phyloP scores from a whole-genome alignment of 1,139 yeast genomes.

The Yamadazyma friedrichii region DNA sequence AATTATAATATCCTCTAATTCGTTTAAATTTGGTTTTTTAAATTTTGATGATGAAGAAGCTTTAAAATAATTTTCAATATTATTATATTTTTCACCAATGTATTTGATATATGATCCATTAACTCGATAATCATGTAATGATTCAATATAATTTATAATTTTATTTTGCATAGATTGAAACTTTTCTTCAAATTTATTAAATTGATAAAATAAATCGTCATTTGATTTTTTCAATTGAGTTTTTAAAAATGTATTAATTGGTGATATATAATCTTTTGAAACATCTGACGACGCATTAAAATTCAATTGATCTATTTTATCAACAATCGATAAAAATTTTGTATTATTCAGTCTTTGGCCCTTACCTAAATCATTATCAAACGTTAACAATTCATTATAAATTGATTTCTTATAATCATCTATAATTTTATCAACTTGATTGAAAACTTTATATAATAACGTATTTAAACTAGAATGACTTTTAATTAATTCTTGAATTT shows the following conservation, averaged over 20 bases:
- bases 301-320: constrained; percentile 36
- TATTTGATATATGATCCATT: constrained; percentile 40
- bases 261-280: constrained; percentile 14
- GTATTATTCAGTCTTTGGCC: constrained; percentile 17
- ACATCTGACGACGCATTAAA: constrained; percentile 9
- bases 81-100: constrained; percentile 40
- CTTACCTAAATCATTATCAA: constrained; percentile 30
- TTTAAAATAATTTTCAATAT: constrained; percentile 37
- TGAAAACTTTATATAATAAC: constrained; percentile 50
- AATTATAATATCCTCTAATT: constrained; percentile 27
- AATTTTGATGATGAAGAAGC: constrained; percentile 18
- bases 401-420: constrained; percentile 61
- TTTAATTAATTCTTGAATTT: constrained; percentile 22
- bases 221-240: constrained; percentile 36
- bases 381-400: constrained; percentile 55
- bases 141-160: constrained; percentile 34
- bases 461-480: constrained; percentile 39
- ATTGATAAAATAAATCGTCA: constrained; percentile 37
- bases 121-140: constrained; percentile 31
- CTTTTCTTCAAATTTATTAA: constrained; percentile 32
- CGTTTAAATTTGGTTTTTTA: constrained; percentile 21
- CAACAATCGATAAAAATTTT: constrained; percentile 40
- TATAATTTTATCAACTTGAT: constrained; percentile 63
- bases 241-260: constrained; percentile 37
- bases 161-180: constrained; percentile 42